Base-by-base conservation (phyloP, 2,329 filamentous ascomycete species). In the Hypoxylon sp. region DNA sequence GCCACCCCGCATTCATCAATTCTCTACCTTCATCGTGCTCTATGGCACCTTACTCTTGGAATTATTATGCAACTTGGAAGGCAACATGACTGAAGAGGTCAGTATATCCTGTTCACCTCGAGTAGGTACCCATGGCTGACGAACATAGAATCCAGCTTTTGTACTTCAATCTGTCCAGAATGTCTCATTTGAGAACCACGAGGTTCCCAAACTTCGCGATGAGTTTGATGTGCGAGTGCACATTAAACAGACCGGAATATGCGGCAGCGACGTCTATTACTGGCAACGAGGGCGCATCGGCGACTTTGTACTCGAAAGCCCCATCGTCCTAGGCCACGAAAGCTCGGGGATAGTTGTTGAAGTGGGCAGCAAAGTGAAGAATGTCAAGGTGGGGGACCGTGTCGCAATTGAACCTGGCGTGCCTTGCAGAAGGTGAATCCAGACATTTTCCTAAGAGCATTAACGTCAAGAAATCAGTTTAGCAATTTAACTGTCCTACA, bases 341-440 rank as follows among this genome's bases (percentile, higher is more conserved):
- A 79, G 78, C 40, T 75, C 82, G 0, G 83, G 83, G 2, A 79
- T 74, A 0, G 76, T 86, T 20, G 80, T 81, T 5, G 79, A 82
- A 66, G 75, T 81, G 6, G 83, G 83, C 6, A 69, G 50, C 27
- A 76, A 76, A 33, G 83, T 85, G 35, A 82, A 78, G 58, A 80
- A 81, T 57, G 66, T 85, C 50, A 79, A 81, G 57, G 73, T 79
- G 14, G 84, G 84, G 3, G 82, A 85, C 68, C 77, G 80, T 1
- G 82, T 86, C 1, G 83, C 84, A 20, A 82, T 86, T 31, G 84
- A 86, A 66, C 84, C 84, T 3, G 83, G 84, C 1, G 78, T 83
- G 1, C 82, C 83, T 0, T 86, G 84, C 61, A 72, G 79, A 40
- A 69, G 68, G 51, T 74, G 51, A 46, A 56, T 30, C 31, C 5